Evolutionary conservation across 306 rosid species (phyloP).

Genomic region (Hippophae gyantsensis): DNA sequence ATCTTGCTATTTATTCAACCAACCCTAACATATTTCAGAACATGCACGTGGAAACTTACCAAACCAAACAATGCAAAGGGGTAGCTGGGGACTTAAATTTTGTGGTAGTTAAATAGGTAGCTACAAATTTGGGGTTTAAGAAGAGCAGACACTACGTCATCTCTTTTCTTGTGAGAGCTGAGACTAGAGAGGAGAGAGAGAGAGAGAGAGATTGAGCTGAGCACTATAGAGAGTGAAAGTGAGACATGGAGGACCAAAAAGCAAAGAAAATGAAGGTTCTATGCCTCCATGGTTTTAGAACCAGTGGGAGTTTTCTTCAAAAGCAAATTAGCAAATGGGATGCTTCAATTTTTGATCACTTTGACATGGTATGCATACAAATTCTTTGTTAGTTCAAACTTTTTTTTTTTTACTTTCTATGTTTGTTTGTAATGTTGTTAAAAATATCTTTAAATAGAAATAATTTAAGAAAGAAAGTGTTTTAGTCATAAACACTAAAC

Average conservation of each 20-base stretch:
- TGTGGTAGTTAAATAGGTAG: conserved; percentile 7
- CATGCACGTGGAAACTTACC: conserved; percentile 16
- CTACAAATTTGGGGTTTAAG: not conserved
- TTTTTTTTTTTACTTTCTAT: not conserved
- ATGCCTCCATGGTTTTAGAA: conserved; percentile 90
- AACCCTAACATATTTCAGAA: not conserved
- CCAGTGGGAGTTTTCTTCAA: conserved; percentile 63
- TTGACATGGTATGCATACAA: conserved; percentile 40
- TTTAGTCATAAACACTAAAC: no score
- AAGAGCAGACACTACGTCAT: not conserved
- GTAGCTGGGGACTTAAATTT: conserved; percentile 4
- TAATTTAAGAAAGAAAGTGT: not conserved
- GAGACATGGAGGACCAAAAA: conserved; percentile 11
- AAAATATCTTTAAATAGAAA: no score
- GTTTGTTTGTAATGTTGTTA: no score
- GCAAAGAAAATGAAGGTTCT: conserved; percentile 56
- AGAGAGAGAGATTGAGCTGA: not conserved
- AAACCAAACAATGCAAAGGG: not conserved
- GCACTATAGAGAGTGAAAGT: not conserved
- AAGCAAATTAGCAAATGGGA: conserved; percentile 87
- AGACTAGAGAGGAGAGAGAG: not conserved
- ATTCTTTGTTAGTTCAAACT: not conserved
- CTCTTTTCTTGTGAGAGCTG: not conserved
- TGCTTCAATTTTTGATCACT: conserved; percentile 55
- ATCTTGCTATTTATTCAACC: no score